Conservation (phyloP, 768 basidiomycete species). For the Boletus vinaceobasis region DNA sequence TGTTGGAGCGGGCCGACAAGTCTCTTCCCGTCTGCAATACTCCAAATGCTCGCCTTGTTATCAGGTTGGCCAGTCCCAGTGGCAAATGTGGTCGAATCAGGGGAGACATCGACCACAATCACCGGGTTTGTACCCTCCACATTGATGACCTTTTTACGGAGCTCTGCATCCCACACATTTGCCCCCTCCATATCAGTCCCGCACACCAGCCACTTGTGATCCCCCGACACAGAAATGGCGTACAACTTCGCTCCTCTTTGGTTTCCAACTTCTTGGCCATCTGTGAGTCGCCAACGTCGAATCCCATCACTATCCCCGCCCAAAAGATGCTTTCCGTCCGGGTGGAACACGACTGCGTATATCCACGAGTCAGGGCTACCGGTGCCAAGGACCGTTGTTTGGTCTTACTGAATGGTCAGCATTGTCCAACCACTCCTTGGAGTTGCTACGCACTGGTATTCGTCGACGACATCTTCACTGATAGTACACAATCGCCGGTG, state of each 20-base stretch:
- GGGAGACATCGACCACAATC: neutral
- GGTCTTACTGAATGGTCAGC: neutral
- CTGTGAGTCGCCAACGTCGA: neutral
- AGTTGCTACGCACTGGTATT: neutral
- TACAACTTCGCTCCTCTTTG: rapidly evolving
- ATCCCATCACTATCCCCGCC: neutral
- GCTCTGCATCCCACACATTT: neutral
- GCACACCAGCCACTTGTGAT: neutral
- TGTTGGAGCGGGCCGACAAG: neutral
- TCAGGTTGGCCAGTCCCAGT: neutral
- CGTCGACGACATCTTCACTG: neutral
- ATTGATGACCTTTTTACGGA: neutral
- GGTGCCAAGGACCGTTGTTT: neutral
- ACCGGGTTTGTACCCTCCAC: neutral
- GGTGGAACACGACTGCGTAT: neutral
- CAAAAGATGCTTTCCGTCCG: neutral
- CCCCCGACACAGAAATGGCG: neutral
- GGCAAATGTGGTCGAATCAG: neutral
- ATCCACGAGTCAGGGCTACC: too few species aligned
- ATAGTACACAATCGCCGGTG: neutral
- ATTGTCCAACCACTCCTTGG: too few species aligned
- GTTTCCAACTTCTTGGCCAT: neutral
- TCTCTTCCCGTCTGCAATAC: rapidly evolving
- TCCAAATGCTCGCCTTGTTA: neutral
- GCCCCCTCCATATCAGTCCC: rapidly evolving